These are phyloP conservation scores for Cyanidioschyzon merolae DNA, from an alignment of 23 red algal species.

Conservation along the genomic window DNA sequence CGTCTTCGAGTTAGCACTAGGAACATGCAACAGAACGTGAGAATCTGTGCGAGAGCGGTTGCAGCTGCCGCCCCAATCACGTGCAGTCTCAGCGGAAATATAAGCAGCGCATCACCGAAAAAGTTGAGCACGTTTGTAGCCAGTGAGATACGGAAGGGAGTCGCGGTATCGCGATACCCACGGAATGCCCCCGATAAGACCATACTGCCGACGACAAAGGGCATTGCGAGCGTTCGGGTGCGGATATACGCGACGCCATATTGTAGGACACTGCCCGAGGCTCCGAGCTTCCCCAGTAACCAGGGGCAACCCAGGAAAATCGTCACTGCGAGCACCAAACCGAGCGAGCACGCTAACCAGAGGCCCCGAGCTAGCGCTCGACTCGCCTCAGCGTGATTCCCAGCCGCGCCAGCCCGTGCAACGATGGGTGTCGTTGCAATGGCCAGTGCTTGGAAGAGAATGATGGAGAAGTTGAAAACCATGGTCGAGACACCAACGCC, in stretches of 20 bases:
- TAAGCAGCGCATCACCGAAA: constrained; percentile 67
- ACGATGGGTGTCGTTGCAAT: constrained; percentile 48
- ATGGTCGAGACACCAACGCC: constrained; percentile 92
- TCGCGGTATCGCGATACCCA: constrained; percentile 85
- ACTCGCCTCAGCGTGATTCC: constrained; percentile 30
- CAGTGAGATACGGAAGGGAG: constrained; percentile 54
- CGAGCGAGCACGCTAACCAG: constrained; percentile 59
- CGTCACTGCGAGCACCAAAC: constrained; percentile 35
- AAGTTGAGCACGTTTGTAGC: constrained; percentile 74
- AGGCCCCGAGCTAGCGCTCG: constrained; percentile 55
- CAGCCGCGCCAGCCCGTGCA: constrained; percentile 17
- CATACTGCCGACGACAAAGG: constrained; percentile 66
- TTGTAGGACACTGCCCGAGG: constrained; percentile 54
- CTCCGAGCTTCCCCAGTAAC: constrained; percentile 66
- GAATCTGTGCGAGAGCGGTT: constrained; percentile 55
- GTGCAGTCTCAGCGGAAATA: constrained; percentile 57
- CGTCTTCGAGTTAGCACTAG: constrained; percentile 27
- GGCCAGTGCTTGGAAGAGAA: constrained; percentile 75
- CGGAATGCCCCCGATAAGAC: constrained; percentile 84
- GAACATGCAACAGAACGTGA: constrained; percentile 31
- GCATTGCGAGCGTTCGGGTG: constrained; percentile 51
- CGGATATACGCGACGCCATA: constrained; percentile 62
- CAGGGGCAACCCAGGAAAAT: constrained; percentile 31
- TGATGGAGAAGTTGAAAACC: constrained; percentile 83
- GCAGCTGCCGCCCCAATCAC: constrained; percentile 76